Percentiles rank a stretch among this genome's conserved stretches.
phyloP scores from a whole-genome alignment of 768 basidiomycete species.

The Panaeolus cyanescens region DNA sequence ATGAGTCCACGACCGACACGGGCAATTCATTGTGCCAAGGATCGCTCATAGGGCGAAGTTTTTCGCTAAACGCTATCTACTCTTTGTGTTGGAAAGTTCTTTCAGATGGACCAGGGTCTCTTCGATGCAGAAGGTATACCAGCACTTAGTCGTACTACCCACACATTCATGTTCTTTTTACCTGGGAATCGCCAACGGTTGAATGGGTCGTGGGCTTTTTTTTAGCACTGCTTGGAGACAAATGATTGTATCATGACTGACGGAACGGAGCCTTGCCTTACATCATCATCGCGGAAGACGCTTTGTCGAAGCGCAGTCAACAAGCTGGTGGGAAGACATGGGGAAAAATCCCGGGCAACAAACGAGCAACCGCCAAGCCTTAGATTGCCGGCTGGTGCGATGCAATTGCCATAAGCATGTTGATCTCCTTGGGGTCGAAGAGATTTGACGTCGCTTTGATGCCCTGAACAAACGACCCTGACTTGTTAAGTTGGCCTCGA shows the following conservation, averaged over 20 bases:
- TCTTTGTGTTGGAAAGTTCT: background rate
- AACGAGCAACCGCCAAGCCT: background rate
- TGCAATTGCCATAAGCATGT: background rate
- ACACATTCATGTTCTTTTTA: background rate
- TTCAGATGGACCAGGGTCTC: background rate
- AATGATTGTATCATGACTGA: background rate
- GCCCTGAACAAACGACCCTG: background rate
- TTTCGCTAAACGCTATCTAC: background rate
- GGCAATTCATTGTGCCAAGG: background rate
- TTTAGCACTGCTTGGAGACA: background rate
- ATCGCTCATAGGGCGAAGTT: background rate
- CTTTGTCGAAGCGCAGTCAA: background rate
- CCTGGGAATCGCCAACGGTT: background rate
- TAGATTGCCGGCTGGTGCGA: background rate
- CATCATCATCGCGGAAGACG: constrained; percentile 1
- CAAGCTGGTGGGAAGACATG: background rate
- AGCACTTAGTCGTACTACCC: no score
- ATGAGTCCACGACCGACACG: constrained; percentile 1
- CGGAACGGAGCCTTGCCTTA: constrained; percentile 3
- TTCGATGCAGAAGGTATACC: no score
- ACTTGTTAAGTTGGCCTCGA: background rate
- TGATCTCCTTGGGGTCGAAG: constrained; percentile 1
- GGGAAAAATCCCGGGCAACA: background rate
- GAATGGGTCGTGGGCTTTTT: background rate
- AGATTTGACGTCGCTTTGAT: constrained; percentile 1